Base-by-base conservation (phyloP, 257 asterid species). In the Petunia axillaris region DNA sequence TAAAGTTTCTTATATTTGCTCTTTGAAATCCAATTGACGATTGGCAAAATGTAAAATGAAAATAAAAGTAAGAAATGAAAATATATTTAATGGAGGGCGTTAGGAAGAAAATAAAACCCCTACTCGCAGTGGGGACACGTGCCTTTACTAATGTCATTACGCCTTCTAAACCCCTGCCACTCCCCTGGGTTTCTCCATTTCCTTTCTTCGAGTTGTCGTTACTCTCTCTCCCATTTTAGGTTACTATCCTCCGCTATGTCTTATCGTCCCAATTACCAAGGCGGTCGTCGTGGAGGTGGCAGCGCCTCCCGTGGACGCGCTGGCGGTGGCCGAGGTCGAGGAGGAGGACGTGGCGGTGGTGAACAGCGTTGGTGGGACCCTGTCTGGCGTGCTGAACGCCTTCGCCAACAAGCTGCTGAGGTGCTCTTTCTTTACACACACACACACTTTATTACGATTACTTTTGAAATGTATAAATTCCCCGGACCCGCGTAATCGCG, bases 281-380 rank as follows among this genome's bases (percentile, higher is more conserved):
- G 99, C 52, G 95, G 93, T 63, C 91, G 96, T 57, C 96, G 91
- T 25, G 87, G 89, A 16, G 87, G 87, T 5, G 68, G 92, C 8
- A 84, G 90, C 0, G 57, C 91, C 0, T 39, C 90, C 1, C 82
- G 93, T 0, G 64, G 87, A 1, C 77, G 93, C 0, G 79, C 90
- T 1, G 81, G 92, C 1, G 82, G 91, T 0, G 88, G 95, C 0
- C 71, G 93, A 0, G 80, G 97, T 0, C 81, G 94, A 25, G 89
- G 93, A 3, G 73, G 87, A 1, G 83, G 91, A 3, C 91, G 97
- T 4, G 85, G 97, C 1, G 89, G 93, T 6, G 94, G 96, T 10
- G 98, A 92, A 85, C 99, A 93, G 89, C 88, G 99, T 15, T 96
- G 99, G 99, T 92, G 99, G 99, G 99, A 96, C 81, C 98, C 99